Conservation (phyloP, 2,329 filamentous ascomycete genomes). For the Chaetomiaceae sp. region DNA sequence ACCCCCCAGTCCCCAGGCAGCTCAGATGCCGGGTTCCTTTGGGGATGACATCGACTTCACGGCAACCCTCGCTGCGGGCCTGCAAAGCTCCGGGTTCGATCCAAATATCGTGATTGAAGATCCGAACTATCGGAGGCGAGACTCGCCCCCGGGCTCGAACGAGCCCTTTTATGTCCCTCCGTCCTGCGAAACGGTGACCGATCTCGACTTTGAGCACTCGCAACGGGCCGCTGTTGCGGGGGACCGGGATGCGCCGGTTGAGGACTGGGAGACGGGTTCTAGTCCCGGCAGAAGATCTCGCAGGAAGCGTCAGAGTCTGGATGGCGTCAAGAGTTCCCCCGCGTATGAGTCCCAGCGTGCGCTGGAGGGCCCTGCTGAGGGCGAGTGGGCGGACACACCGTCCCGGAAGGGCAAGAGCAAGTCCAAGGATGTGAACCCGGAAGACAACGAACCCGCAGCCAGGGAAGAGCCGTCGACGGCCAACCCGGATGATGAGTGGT, state of each 20-base stretch:
- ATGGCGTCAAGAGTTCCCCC: not conserved
- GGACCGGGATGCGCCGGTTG: conserved; percentile 30
- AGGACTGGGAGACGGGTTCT: conserved; percentile 25
- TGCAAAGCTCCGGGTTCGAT: conserved; percentile 66
- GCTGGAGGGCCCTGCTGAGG: not conserved
- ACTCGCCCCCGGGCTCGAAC: conserved; percentile 58
- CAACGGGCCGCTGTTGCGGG: conserved; percentile 44
- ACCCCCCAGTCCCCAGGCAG: conserved; percentile 41
- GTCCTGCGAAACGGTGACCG: conserved; percentile 44
- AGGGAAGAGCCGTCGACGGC: conserved; percentile 1
- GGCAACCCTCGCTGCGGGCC: conserved; percentile 62
- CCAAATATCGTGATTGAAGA: conserved; percentile 66
- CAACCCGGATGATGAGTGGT: conserved; percentile 26
- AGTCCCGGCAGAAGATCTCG: conserved; percentile 29
- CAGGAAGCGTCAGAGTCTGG: conserved; percentile 36
- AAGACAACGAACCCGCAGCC: no score
- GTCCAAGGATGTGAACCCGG: no score
- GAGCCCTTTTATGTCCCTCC: conserved; percentile 47
- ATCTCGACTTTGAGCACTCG: conserved; percentile 32
- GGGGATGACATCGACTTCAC: conserved; percentile 64
- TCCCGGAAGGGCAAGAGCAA: not conserved
- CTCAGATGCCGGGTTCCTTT: conserved; percentile 61
- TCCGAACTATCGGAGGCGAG: conserved; percentile 56
- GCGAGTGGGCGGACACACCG: no score
- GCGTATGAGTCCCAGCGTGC: not conserved